phyloP scores from a whole-genome alignment of 441 rosid species.

The Gossypium davidsonii region DNA sequence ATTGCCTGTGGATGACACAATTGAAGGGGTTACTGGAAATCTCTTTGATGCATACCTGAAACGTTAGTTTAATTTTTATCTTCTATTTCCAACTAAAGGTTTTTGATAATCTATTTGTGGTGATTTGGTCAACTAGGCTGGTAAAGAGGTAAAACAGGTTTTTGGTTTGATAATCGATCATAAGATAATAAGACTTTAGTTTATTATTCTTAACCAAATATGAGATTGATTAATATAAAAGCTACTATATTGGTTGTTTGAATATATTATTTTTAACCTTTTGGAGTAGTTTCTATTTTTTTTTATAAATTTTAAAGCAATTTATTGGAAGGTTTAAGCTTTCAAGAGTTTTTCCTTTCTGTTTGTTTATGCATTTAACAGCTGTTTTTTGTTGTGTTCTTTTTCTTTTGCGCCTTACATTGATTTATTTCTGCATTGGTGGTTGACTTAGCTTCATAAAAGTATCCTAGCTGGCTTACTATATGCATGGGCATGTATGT shows the following conservation, averaged over 20 bases:
- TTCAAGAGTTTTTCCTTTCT: background rate
- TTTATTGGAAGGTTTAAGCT: background rate
- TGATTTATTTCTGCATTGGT: background rate
- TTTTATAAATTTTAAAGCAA: background rate
- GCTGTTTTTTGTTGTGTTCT: background rate
- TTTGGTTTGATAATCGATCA: background rate
- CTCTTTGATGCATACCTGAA: constrained; percentile 87
- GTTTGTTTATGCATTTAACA: background rate
- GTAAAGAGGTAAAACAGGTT: background rate
- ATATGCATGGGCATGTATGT: background rate
- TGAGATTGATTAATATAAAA: background rate
- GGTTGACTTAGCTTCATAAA: background rate
- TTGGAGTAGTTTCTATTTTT: background rate
- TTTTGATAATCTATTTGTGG: background rate
- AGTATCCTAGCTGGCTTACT: background rate
- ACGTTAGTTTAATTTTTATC: constrained; percentile 44
- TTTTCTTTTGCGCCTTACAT: background rate
- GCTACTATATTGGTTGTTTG: background rate
- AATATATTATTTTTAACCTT: background rate
- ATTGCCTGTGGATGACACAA: constrained; percentile 79
- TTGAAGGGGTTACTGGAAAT: constrained; percentile 90
- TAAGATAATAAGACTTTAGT: background rate
- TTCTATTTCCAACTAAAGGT: background rate
- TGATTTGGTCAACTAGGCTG: background rate
- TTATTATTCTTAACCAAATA: too few relatives aligned